Base-by-base conservation (phyloP, 257 asterid species). In the Rehmannia glutinosa region DNA sequence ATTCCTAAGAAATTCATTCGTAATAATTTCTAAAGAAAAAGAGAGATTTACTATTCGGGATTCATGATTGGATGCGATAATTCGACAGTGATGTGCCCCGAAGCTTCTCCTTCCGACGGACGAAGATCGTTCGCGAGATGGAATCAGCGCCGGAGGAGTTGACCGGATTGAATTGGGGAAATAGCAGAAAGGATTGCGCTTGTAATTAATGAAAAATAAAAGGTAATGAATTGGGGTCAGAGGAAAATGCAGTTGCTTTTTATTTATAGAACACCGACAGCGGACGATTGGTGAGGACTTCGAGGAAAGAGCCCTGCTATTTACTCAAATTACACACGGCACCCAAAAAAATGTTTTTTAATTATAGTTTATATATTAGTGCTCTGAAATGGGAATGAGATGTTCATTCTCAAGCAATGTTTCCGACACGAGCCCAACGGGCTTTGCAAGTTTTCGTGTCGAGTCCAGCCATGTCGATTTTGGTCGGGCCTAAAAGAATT, bases 21-120 rank as follows among this genome's bases (percentile, higher is more conserved):
- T n/a, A 16, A 47, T 6, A 52, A 61, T 21, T 64, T 33, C 4
- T 1, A 45, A 8, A 56, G 56, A 59, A n/a, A n/a, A n/a, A 20
- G 21, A 73, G 76, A 76, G 42, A 77, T 74, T 77, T 80, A 82
- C 87, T 82, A 82, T 73, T 82, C 87, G 16, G 87, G 84, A 68
- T 78, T 78, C 87, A 82, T 82, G 76, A 66, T 72, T 11, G 73
- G 33, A n/a, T 41, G 62, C 30, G 77, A 11, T 9, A 28, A 21
- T 45, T 59, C 21, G 60, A 75, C 46, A 17, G 64, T 1, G 61
- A 28, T 16, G 62, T n/a, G 17, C 4, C 23, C 25, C 47, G 75
- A 52, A 17, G 21, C 35, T 7, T 65, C 56, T 71, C 78, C 79
- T 78, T 69, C 76, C 67, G 50, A 77, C 72, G 57, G 74, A 58